phyloP scores from a whole-genome alignment of 2,329 filamentous ascomycete species.

The Niveomyces coronatus region DNA sequence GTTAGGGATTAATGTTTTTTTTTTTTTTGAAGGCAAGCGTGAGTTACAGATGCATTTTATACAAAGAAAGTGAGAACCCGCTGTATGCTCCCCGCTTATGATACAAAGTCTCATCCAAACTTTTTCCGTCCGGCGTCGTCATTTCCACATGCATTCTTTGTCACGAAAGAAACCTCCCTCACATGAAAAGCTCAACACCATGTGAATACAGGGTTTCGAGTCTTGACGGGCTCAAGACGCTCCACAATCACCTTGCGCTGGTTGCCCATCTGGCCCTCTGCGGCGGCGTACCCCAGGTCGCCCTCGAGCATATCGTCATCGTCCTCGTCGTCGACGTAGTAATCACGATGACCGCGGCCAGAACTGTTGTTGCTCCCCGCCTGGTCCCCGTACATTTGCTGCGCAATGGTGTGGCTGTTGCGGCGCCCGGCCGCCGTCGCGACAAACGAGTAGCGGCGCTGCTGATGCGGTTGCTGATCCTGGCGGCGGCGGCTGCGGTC shows the following conservation, averaged over 20 bases:
- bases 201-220: conserved; percentile 88
- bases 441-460: conserved; percentile 45
- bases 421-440: conserved; percentile 37
- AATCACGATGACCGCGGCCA: conserved; percentile 48
- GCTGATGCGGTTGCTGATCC: conserved; percentile 29
- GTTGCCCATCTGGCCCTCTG: conserved; percentile 86
- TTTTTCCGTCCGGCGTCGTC: not conserved
- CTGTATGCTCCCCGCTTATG: too few species aligned
- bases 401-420: conserved; percentile 40
- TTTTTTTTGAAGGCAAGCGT: too few species aligned
- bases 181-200: conserved; percentile 91
- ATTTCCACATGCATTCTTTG: not conserved
- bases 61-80: too few species aligned
- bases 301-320: conserved; percentile 75
- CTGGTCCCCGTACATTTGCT: conserved; percentile 40
- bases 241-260: conserved; percentile 94
- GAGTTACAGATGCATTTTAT: too few species aligned
- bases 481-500: conserved; percentile 18
- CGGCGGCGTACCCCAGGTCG: conserved; percentile 87
- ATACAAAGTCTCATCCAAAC: too few species aligned
- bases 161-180: too few species aligned
- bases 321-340: conserved; percentile 23
- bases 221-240: conserved; percentile 89
- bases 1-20: too few species aligned
- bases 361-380: conserved; percentile 16